Base-by-base conservation (phyloP, 2,329 filamentous ascomycete species). In the Fusarium staphyleae region DNA sequence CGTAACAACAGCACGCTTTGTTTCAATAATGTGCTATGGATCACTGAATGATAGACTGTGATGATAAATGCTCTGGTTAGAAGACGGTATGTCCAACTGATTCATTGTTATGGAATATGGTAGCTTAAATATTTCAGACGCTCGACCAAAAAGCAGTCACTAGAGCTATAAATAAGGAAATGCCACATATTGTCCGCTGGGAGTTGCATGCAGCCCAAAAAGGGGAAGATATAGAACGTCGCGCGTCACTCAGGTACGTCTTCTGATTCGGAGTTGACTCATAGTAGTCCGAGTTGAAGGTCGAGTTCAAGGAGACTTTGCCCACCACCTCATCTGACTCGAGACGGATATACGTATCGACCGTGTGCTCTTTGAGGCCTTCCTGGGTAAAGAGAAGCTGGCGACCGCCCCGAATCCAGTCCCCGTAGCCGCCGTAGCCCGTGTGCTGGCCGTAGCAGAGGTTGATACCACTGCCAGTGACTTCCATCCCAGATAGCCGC, bases 401-500 rank as follows among this genome's bases (percentile, higher is more conserved):
- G 0, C 85, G 76, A 2, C 79, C 78, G 1, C 87, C 87, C 0
- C 87, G 80, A 7, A 81, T 80, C 82, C 82, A 88, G 41, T 77
- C 76, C 0, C 86, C 85, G 58, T 90, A 90, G 0, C 88, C 87
- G 1, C 87, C 87, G 50, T 90, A 90, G 1, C 88, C 87, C 0
- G 84, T 81, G 58, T 87, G 87, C 61, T 88, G 83, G 2, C 85
- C 85, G 66, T 87, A 89, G 62, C 80, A 82, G 6, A 82, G 60
- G 47, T 78, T 75, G 35, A 77, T 67, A 1, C 78, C 78, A 45
- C 76, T 78, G 0, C 78, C 80, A 0, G 60, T 22, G 3, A 75
- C 60, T 0, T 63, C 60, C 68, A 75, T 72, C 50, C 89, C 86
- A 33, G 86, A 75, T 4, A 74, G 73, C 3, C 68, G 60, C 1